Conservation (phyloP, 2,329 filamentous ascomycete genomes). For the Stagonosporopsis rhizophila region DNA sequence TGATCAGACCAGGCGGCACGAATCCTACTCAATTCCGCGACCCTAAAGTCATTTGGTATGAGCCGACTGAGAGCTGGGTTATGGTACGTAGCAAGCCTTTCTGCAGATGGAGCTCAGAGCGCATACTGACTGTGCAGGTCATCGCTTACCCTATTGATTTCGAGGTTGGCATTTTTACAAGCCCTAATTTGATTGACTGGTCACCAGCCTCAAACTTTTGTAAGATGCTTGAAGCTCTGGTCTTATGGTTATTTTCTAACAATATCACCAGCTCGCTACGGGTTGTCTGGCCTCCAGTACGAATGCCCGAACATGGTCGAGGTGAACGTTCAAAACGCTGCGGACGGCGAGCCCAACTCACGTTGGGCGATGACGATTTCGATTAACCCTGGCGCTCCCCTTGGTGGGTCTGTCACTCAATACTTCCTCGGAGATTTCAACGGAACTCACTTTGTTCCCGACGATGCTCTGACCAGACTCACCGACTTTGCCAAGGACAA, state of each 20-base stretch:
- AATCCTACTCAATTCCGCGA: slow-evolving; percentile 67
- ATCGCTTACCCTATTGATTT: slow-evolving; percentile 64
- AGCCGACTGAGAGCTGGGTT: slow-evolving; percentile 6
- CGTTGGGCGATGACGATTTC: slow-evolving; percentile 59
- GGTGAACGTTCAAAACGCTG: slow-evolving; percentile 55
- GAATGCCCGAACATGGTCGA: slow-evolving; percentile 69
- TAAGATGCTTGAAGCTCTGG: slow-evolving; percentile 23
- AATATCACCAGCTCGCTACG: slow-evolving; percentile 37
- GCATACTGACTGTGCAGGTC: slow-evolving; percentile 46
- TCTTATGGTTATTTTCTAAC: neutral
- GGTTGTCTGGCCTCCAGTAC: slow-evolving; percentile 63
- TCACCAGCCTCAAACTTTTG: slow-evolving; percentile 64
- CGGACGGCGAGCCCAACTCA: slow-evolving; percentile 48
- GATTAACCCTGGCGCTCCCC: slow-evolving; percentile 65
- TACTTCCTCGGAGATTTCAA: slow-evolving; percentile 69
- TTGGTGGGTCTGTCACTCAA: slow-evolving; percentile 62
- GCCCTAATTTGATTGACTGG: slow-evolving; percentile 66
- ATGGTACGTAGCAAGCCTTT: slow-evolving; percentile 54
- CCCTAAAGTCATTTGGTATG: slow-evolving; percentile 63
- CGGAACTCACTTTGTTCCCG: slow-evolving; percentile 65
- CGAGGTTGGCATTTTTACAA: slow-evolving; percentile 67
- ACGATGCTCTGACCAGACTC: slow-evolving; percentile 53
- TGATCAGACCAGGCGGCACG: slow-evolving; percentile 57
- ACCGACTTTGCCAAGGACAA: slow-evolving; percentile 61
- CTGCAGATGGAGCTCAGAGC: neutral